A percentile compares a stretch with the other conserved stretches of the same genome.
Evolutionary conservation across 768 basidiomycete genomes (phyloP).

Genomic region (Tulasnella sp.): DNA sequence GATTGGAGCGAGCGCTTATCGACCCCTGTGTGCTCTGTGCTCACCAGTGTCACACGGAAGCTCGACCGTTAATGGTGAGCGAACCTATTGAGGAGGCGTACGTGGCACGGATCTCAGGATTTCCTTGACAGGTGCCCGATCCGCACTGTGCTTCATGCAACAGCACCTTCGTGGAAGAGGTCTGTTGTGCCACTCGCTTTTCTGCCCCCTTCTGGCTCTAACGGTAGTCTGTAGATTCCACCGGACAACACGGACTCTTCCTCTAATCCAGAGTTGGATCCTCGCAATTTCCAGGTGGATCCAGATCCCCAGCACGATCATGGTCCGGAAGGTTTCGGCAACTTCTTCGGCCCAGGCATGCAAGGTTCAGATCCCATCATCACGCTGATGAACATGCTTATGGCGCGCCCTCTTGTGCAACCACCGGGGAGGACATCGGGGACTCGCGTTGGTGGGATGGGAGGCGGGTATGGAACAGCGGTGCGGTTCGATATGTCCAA

Average conservation of each 20-base stretch:
- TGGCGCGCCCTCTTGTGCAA: neutral
- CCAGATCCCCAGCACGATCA: conserved; percentile 1
- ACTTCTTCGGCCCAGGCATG: neutral
- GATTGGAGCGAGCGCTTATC: neutral
- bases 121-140: conserved; percentile 53
- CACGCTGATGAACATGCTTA: conserved; percentile 10
- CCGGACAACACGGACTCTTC: neutral
- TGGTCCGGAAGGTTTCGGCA: conserved; percentile 3
- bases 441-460: neutral
- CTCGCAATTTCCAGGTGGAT: conserved; percentile 49
- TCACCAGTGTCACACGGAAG: conserved; percentile 73
- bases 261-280: conserved; percentile 37
- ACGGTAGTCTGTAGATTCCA: conserved; percentile 4
- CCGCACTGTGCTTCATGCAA: conserved; percentile 77
- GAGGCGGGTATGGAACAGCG: neutral
- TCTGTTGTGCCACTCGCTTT: conserved; percentile 14
- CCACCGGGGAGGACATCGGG: neutral
- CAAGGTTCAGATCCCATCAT: conserved; percentile 6
- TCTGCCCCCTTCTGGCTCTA: neutral
- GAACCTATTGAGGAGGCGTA: conserved; percentile 3
- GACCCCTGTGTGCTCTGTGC: neutral
- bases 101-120: neutral
- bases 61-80: conserved; percentile 76
- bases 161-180: conserved; percentile 78
- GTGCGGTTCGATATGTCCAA: conserved; percentile 11